Percentiles rank a stretch among this genome's conserved stretches.
phyloP scores from a whole-genome alignment of 495 filamentous ascomycete genomes.

The Xylaria venustula region DNA sequence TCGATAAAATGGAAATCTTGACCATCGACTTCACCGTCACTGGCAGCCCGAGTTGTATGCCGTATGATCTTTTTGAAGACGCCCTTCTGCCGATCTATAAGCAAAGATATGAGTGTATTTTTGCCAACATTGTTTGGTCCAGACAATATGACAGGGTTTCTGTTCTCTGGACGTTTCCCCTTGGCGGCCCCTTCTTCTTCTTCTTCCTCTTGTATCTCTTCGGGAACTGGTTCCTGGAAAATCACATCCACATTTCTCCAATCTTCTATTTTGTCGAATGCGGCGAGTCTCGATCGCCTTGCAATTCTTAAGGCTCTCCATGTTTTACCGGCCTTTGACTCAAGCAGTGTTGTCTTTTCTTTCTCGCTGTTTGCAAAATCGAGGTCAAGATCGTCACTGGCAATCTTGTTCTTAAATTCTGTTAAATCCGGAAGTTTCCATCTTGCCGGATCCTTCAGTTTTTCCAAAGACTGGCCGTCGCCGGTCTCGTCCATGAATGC shows the following conservation, averaged over 20 bases:
- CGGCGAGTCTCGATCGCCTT: slow-evolving; percentile 63
- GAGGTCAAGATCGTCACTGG: slow-evolving; percentile 74
- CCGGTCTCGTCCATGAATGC: slow-evolving; percentile 71
- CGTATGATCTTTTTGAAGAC: slow-evolving; percentile 40
- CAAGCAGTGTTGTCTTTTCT: slow-evolving; percentile 62
- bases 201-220: slow-evolving; percentile 19
- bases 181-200: slow-evolving; percentile 22
- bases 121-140: slow-evolving; percentile 39
- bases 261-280: slow-evolving; percentile 85
- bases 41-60: slow-evolving; percentile 44
- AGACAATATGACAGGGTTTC: slow-evolving; percentile 45
- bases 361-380: slow-evolving; percentile 72
- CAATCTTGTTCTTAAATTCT: slow-evolving; percentile 58
- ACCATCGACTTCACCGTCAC: slow-evolving; percentile 46
- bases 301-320: slow-evolving; percentile 86
- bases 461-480: slow-evolving; percentile 43
- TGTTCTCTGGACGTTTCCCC: slow-evolving; percentile 39
- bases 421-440: slow-evolving; percentile 46
- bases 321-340: slow-evolving; percentile 76
- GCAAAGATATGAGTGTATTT: slow-evolving; percentile 34
- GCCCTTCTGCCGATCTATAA: slow-evolving; percentile 42
- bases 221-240: slow-evolving; percentile 42
- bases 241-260: slow-evolving; percentile 62
- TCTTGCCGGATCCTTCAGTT: slow-evolving; percentile 44
- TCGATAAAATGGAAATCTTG: slow-evolving; percentile 49